Conservation (phyloP, 208 protist genomes). For the Trypanosoma boissoni region DNA sequence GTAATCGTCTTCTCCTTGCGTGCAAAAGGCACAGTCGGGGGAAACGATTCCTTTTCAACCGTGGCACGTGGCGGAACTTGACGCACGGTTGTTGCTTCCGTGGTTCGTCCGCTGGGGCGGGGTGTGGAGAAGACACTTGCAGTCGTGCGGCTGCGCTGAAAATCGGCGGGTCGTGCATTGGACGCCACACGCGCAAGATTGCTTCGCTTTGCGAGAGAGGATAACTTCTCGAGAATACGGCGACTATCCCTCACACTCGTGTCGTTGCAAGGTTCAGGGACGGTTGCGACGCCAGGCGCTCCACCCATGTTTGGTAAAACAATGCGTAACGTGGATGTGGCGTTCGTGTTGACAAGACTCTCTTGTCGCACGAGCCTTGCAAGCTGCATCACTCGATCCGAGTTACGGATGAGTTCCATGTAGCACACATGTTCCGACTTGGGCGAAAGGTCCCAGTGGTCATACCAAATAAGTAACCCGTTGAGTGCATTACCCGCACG, state of each 20-base stretch:
- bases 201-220: constrained; percentile 29
- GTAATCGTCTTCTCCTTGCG: neutral
- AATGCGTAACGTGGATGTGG: constrained; percentile 49
- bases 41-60: neutral
- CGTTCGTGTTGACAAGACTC: constrained; percentile 64
- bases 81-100: no score
- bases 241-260: constrained; percentile 39
- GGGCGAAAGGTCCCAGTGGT: constrained; percentile 71
- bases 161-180: constrained; percentile 1
- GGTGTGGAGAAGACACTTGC: constrained; percentile 11
- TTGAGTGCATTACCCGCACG: constrained; percentile 51
- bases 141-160: constrained; percentile 38
- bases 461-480: constrained; percentile 81
- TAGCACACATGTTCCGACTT: constrained; percentile 74
- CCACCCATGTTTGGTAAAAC: constrained; percentile 41
- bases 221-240: constrained; percentile 41
- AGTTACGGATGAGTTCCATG: constrained; percentile 82
- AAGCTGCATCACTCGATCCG: constrained; percentile 66
- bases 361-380: constrained; percentile 63
- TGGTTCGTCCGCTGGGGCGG: neutral
- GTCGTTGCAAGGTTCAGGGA: constrained; percentile 28
- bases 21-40: constrained; percentile 5
- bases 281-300: constrained; percentile 26
- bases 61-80: neutral
- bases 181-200: constrained; percentile 37